Percentiles rank a stretch among this genome's conserved stretches.
These are phyloP conservation scores for Coemansia guatemalensis DNA, from an alignment of 192 early-diverging fungal genomes.

Conservation along the genomic window DNA sequence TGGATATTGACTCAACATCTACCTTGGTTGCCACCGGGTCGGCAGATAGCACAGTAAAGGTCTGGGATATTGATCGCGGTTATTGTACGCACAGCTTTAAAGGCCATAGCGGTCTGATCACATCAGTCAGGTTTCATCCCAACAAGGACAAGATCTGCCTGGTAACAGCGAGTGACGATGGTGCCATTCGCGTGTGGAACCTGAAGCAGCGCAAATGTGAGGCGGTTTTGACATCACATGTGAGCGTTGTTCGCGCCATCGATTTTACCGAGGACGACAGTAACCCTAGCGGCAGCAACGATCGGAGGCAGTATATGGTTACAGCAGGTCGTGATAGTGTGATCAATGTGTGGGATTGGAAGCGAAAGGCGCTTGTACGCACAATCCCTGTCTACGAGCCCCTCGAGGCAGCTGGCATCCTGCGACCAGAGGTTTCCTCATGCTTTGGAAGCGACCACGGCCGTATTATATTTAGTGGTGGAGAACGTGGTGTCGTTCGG, in stretches of 20 bases:
- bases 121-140: conserved; percentile 80
- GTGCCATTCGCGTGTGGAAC: conserved; percentile 89
- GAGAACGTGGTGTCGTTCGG: conserved; percentile 78
- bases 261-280: conserved; percentile 65
- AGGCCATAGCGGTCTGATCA: conserved; percentile 88
- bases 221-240: conserved; percentile 78
- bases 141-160: conserved; percentile 60
- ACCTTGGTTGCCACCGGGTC: conserved; percentile 95
- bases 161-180: conserved; percentile 89
- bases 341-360: conserved; percentile 85
- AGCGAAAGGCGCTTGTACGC: conserved; percentile 59
- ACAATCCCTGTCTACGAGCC: conserved; percentile 91
- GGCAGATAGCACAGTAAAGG: conserved; percentile 90
- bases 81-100: conserved; percentile 95
- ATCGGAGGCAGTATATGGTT: conserved; percentile 56
- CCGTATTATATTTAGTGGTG: conserved; percentile 77
- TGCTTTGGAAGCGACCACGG: conserved; percentile 31
- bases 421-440: conserved; percentile 51
- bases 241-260: conserved; percentile 88
- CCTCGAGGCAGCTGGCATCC: conserved; percentile 79
- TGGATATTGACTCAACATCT: conserved; percentile 87
- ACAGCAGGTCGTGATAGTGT: conserved; percentile 90
- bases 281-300: conserved; percentile 30
- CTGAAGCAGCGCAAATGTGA: conserved; percentile 72
- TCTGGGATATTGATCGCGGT: conserved; percentile 93